Base-by-base conservation (phyloP, 2,329 filamentous ascomycete species). In the Proliferodiscus dingleyae region DNA sequence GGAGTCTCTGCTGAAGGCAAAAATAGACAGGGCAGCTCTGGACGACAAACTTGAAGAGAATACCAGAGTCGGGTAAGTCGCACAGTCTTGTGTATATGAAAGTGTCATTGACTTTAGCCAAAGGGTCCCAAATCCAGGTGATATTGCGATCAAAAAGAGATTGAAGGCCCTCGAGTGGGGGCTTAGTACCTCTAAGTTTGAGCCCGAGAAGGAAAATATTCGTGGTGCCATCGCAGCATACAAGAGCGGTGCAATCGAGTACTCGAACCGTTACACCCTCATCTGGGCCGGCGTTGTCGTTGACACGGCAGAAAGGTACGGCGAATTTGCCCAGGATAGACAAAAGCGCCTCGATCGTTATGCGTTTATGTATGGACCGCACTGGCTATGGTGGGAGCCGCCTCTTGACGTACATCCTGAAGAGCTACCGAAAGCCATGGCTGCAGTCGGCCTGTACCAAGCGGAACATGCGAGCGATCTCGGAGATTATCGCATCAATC, bases 381-480 rank as follows among this genome's bases (percentile, higher is more conserved):
- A 69, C 7, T 72, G 68, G 66, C 61, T 73, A 10, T 74, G 70
- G 70, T 69, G 68, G 43, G 71, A 74, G 47, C 64, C 67, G 3
- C 70, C 71, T 0, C 57, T 73, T 2, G 51, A 62, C 18, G 57
- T 58, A 7, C 43, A 47, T 21, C 51, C 50, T 6, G 43, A 53
- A 18, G 26, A 30, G 7, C 23, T 13, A 26, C 49, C 49, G 2
- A 29, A 32, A 32, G 16, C 43, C 19, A 28, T 19, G 7, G 13
- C n/a, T 5, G 48, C 30, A 19, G 22, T 45, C 15, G 33, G 18
- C 9, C 42, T 51, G 3, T 9, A 34, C 21, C 41, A 50, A 19
- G 24, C 13, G 3, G 26, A 47, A 2, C 22, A 29, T 2, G 36
- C 21, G 16, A 43, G 41, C 7, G 37, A 37, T 21, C 37, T 56